phyloP scores from a whole-genome alignment of 345 rosid species.

The Nasturtium officinale region DNA sequence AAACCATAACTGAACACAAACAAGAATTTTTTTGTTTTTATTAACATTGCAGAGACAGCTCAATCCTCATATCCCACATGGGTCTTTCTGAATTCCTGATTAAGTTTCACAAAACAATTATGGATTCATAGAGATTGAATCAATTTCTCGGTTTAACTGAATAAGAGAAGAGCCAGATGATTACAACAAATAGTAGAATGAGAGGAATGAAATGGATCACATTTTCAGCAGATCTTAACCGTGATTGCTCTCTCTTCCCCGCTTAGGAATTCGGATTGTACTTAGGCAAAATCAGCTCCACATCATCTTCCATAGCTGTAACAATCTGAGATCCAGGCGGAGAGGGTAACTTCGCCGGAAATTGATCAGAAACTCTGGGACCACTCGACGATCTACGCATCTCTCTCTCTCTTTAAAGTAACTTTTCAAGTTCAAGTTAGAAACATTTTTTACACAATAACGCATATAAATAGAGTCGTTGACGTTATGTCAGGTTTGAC shows the following conservation, averaged over 20 bases:
- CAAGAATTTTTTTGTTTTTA: no score
- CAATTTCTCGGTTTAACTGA: constrained; percentile 46
- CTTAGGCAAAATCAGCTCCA: constrained; percentile 55
- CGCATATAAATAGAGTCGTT: constrained; percentile 25
- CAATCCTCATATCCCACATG: constrained; percentile 11
- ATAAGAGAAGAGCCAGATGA: constrained; percentile 82
- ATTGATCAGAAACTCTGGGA: constrained; percentile 50
- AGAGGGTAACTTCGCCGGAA: constrained; percentile 36
- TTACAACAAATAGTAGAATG: constrained; percentile 54
- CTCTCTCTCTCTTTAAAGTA: constrained; percentile 36
- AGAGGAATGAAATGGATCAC: constrained; percentile 79
- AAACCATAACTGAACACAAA: background rate
- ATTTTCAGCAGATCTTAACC: constrained; percentile 70
- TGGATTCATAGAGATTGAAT: background rate
- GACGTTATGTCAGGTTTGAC: constrained; percentile 31
- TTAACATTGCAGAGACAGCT: background rate
- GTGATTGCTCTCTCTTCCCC: constrained; percentile 63
- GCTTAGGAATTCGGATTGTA: constrained; percentile 64
- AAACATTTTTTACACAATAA: constrained; percentile 9
- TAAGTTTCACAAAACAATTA: constrained; percentile 10
- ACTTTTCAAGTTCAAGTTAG: constrained; percentile 32
- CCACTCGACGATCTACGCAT: constrained; percentile 73
- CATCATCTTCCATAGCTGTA: constrained; percentile 38
- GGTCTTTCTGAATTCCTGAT: background rate
- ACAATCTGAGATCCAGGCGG: constrained; percentile 39